Evolutionary conservation across 2,329 filamentous ascomycete species (phyloP), one percentile per base, ranked within the genome.

Genomic region (Aspergillus pseudoviridinutans): DNA sequence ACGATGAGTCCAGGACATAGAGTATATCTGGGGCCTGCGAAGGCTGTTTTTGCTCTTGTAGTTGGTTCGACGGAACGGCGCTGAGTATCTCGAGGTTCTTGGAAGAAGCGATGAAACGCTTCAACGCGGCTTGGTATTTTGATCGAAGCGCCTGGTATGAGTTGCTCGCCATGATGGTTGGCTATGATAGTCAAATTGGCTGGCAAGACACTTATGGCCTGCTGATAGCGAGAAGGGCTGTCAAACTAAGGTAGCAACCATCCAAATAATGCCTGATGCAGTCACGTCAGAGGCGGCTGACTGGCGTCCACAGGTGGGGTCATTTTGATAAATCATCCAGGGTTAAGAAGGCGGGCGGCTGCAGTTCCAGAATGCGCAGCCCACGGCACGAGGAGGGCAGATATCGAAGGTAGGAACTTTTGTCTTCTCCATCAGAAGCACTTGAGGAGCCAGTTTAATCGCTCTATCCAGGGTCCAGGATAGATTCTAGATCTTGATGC

Each of bases 1-100:
- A 87, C 25, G 84, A 86, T 0, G 84, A 87, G 67, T 87, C 85
- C 49, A 87, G 77, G 55, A 88, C 84, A 71, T 85, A 85, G 53
- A 88, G 79, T n/a, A 68, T 64, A n/a, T 65, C 63, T 35, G 70
- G 65, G 52, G 50, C 58, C 44, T 51, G 51, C 49, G 51, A 61
- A 54, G 28, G 20, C n/a, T 46, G 42, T 46, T 46, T 47, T 3
- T 47, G 44, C 12, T 47, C 22, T 14, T 47, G 44, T 24, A 27
- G 7, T 14, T 24, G 22, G 44, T 27, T 47, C 22, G 24, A 47
- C 9, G 22, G 57, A 10, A 73, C 58, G 4, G 67, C 66, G 49
- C 67, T 64, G 41, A 74, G 55, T 42, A 74, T 54, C 49, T 75
- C 71, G 20, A 77, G 72, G 22, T 66, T 63, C 42, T 65, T 69